Evolutionary conservation across 352 stramenopile genomes (phyloP), one percentile per base, ranked within the genome.

Genomic region (Thraustochytrium sp.): DNA sequence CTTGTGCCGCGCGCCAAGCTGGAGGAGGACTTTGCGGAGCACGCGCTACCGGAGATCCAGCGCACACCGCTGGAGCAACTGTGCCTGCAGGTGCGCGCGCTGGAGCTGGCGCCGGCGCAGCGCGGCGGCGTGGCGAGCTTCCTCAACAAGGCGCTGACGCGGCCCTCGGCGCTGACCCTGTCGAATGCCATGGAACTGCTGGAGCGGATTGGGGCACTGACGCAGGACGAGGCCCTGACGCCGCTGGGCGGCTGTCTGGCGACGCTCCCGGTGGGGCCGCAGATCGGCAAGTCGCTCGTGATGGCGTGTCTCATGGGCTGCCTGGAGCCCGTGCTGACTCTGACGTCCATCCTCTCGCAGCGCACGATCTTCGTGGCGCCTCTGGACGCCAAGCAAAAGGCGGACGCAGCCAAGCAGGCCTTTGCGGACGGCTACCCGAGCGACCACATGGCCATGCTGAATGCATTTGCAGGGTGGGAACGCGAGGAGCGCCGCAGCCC

Each of bases 11-110:
- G 87, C 23, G 3, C 23, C 0, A 18, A 44, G 2, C n/a, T 59
- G 0, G 82, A 85, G n/a, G 51, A 26, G 4, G 23, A 3, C 8
- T 92, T 98, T 87, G 84, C 90, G 26, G 91, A 89, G 55, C 92
- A 92, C 46, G 90, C 91, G 0, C 85, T 98, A 29, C 93, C 96
- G 0, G 96, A 99, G 88, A 99, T 99, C 87, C 86, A 94, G n/a
- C 93, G 95, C n/a, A 94, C 97, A 16, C 94, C 94, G 40, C 89
- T 99, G 48, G 84, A 86, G 34, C 34, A 86, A 56, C 82, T 86
- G 16, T 86, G 84, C 44, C 51, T 86, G 37, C 84, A 87, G 55
- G 82, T 86, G 16, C 77, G 77, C 16, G 77, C 75, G 13, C 34
- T 85, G 26, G 36, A 49, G 8, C 21, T 83, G 29, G 77, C 62